Base-by-base conservation (phyloP, 257 asterid species). In the Eucommia ulmoides region DNA sequence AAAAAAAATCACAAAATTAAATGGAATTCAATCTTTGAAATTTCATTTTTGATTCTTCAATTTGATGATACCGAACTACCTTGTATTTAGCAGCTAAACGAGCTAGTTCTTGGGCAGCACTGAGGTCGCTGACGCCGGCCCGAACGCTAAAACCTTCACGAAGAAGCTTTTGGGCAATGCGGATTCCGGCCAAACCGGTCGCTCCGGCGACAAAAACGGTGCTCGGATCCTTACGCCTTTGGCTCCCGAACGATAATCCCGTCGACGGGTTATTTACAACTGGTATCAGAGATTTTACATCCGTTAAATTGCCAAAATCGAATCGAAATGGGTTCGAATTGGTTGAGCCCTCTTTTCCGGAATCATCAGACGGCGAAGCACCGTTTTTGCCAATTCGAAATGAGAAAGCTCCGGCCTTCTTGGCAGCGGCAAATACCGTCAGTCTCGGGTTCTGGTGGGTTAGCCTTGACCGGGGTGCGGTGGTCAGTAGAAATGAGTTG, bases 201-300 rank as follows among this genome's bases (percentile, higher is more conserved):
- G 92, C 98, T 2, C 96, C 96, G 2, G 96, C 94, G 8, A 89
- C 92, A 23, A 85, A 89, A 60, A 89, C 96, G 4, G 96, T 85
- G n/a, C 85, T 82, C 1, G 93, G 63, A 46, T 89, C 96, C 35
- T 89, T 89, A 8, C 83, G 71, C 72, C 93, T 63, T 49, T 50
- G 65, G 58, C 44, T 54, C 10, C 74, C 79, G 23, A 80, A 68
- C 20, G 76, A 72, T 69, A 84, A 60, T 0, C 89, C 93, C 0
- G 87, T 26, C 19, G 96, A 70, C 0, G 77, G 62, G 4, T 66
- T 70, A n/a, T 60, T 62, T 60, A 63, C 62, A 6, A 59, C 66
- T 23, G 96, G 94, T 19, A 80, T 91, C 62, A 89, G 23, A 17
- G 92, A 69, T 17, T 69, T 71, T 19, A 76, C 71, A 60, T 82